These are phyloP conservation scores for Termitomyces sp. DNA, from an alignment of 768 basidiomycete genomes.

Conservation along the genomic window DNA sequence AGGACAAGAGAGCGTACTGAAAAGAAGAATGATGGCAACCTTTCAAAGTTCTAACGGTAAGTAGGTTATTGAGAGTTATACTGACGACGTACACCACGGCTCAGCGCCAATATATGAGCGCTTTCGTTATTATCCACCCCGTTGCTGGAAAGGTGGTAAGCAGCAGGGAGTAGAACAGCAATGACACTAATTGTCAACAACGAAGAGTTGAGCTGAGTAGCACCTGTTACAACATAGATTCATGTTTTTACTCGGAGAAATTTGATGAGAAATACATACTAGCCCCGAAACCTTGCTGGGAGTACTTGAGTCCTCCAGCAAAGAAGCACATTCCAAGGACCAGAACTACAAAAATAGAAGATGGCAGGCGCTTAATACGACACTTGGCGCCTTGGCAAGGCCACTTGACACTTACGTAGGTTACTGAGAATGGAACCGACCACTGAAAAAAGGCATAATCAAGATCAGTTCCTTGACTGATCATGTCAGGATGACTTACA, in stretches of 20 bases:
- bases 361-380: neutral
- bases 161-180: constrained; percentile 74
- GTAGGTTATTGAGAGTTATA: neutral
- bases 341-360: constrained; percentile 44
- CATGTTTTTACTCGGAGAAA: neutral
- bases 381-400: neutral
- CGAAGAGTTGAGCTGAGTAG: constrained; percentile 73
- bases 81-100: constrained; percentile 58
- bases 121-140: constrained; percentile 24
- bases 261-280: constrained; percentile 48
- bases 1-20: constrained; percentile 44
- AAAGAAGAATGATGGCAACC: constrained; percentile 74
- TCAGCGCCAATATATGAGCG: constrained; percentile 56
- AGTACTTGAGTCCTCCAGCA: constrained; percentile 73
- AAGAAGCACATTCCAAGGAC: constrained; percentile 92
- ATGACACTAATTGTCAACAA: constrained; percentile 76
- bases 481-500: constrained; percentile 41
- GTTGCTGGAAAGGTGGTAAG: constrained; percentile 60
- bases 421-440: constrained; percentile 88
- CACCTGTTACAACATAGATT: constrained; percentile 25
- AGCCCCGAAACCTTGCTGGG: constrained; percentile 74
- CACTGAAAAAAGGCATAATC: constrained; percentile 39
- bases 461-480: constrained; percentile 5
- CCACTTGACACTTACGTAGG: constrained; percentile 48
- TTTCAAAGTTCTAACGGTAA: constrained; percentile 19